phyloP scores from a whole-genome alignment of 177 flowering plant genomes.

The Vitis hybrid region DNA sequence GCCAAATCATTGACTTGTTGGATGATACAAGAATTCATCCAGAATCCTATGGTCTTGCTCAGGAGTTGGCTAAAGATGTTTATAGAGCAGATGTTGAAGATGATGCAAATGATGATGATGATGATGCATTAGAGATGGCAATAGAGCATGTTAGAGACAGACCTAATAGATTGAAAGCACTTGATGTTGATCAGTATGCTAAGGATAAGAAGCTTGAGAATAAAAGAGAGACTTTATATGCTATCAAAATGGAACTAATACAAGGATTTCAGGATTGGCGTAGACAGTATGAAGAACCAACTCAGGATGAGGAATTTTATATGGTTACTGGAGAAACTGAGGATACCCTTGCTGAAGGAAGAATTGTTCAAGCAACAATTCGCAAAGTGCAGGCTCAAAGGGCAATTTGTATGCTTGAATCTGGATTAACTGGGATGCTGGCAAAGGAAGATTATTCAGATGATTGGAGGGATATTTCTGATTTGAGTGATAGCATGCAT shows the following conservation, averaged over 20 bases:
- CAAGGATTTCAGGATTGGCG: constrained; percentile 93
- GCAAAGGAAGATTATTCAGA: constrained; percentile 68
- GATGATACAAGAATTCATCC: constrained; percentile 99
- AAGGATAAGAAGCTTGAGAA: constrained; percentile 33
- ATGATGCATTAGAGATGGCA: constrained; percentile 80
- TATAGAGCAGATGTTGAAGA: constrained; percentile 49
- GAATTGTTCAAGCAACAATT: constrained; percentile 83
- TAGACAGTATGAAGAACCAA: constrained; percentile 63
- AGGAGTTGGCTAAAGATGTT: constrained; percentile 80
- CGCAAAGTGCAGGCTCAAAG: constrained; percentile 69
- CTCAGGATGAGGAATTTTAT: constrained; percentile 79
- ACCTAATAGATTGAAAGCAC: constrained; percentile 51
- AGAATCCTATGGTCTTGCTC: constrained; percentile 88
- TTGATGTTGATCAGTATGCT: constrained; percentile 54
- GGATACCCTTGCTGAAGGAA: constrained; percentile 80
- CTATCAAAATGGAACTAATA: constrained; percentile 73
- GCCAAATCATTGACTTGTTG: constrained; percentile 75
- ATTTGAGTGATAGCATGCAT: constrained; percentile 61
- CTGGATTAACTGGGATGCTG: constrained; percentile 82
- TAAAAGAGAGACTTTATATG: constrained; percentile 65
- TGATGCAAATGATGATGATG: constrained; percentile 76
- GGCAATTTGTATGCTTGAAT: constrained; percentile 73
- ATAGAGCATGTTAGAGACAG: constrained; percentile 82
- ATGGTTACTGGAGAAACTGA: constrained; percentile 94
- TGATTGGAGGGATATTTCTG: constrained; percentile 52